phyloP scores from a whole-genome alignment of 495 filamentous ascomycete genomes.

The Neurospora tetrasperma region DNA sequence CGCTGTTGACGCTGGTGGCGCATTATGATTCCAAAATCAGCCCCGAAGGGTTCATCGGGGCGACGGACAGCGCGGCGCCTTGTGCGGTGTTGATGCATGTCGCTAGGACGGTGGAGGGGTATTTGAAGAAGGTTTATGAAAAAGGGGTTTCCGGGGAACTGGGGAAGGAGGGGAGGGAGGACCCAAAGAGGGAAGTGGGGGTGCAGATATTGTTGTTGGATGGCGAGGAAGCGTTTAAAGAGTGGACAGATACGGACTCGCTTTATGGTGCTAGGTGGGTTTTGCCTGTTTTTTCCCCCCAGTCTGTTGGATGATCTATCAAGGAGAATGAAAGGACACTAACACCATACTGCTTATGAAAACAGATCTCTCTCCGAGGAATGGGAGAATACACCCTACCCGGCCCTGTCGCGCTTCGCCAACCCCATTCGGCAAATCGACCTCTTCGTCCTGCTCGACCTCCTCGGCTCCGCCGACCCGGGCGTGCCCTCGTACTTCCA shows the following conservation, averaged over 20 bases:
- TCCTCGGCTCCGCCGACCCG: constrained; percentile 62
- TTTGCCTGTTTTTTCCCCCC: too few relatives aligned
- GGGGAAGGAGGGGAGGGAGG: constrained; percentile 20
- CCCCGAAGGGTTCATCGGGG: constrained; percentile 76
- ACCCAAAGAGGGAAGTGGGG: constrained; percentile 41
- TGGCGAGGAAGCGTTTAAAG: constrained; percentile 78
- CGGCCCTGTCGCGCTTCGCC: constrained; percentile 57
- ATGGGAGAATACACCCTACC: constrained; percentile 62
- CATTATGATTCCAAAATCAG: constrained; percentile 78
- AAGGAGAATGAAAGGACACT: too few relatives aligned
- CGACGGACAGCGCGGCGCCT: constrained; percentile 79
- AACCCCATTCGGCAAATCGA: constrained; percentile 65
- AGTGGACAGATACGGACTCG: constrained; percentile 66
- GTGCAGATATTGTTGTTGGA: constrained; percentile 82
- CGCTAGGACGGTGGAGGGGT: constrained; percentile 31
- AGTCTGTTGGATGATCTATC: too few relatives aligned
- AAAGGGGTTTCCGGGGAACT: constrained; percentile 22
- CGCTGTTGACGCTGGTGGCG: constrained; percentile 73
- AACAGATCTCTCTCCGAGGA: constrained; percentile 56
- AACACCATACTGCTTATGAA: too few relatives aligned
- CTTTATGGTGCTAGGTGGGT: constrained; percentile 65
- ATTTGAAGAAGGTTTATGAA: constrained; percentile 30
- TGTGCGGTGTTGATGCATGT: constrained; percentile 78
- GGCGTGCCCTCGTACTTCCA: constrained; percentile 68
- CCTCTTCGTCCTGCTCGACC: constrained; percentile 77